A percentile compares a stretch with the other conserved stretches of the same genome.
phyloP scores from a whole-genome alignment of 2,329 filamentous ascomycete genomes.

The Fusarium continuum region DNA sequence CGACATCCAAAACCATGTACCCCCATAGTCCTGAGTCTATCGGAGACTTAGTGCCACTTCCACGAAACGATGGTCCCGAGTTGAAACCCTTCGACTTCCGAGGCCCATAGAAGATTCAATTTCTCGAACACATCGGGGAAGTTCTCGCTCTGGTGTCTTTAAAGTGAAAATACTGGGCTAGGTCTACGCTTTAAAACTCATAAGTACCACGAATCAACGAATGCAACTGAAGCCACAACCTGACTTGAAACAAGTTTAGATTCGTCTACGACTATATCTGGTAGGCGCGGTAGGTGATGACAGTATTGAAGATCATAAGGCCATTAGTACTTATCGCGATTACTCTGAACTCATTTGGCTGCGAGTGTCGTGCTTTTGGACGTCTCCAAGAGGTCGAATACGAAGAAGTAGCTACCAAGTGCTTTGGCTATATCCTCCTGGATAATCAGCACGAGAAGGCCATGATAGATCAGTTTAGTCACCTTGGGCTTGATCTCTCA shows the following conservation, averaged over 20 bases:
- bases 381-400: neutral
- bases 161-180: neutral
- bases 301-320: neutral
- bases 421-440: conserved; percentile 1
- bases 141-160: neutral
- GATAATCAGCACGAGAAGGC: neutral
- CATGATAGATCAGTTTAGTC: neutral
- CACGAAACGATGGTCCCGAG: neutral
- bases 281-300: neutral
- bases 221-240: neutral
- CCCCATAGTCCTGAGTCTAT: neutral
- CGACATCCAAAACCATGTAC: too few relatives aligned
- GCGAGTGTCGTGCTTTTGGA: neutral
- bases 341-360: neutral
- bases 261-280: neutral
- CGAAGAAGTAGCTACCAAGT: conserved; percentile 1
- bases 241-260: neutral
- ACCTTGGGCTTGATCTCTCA: neutral
- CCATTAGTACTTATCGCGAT: neutral
- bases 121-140: neutral
- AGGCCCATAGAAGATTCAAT: neutral
- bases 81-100: conserved; percentile 1
- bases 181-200: neutral
- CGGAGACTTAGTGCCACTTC: conserved; percentile 1
- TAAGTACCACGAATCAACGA: neutral